Evolutionary conservation across 2,329 filamentous ascomycete species (phyloP).

Genomic region (Fusarium coffeatum): DNA sequence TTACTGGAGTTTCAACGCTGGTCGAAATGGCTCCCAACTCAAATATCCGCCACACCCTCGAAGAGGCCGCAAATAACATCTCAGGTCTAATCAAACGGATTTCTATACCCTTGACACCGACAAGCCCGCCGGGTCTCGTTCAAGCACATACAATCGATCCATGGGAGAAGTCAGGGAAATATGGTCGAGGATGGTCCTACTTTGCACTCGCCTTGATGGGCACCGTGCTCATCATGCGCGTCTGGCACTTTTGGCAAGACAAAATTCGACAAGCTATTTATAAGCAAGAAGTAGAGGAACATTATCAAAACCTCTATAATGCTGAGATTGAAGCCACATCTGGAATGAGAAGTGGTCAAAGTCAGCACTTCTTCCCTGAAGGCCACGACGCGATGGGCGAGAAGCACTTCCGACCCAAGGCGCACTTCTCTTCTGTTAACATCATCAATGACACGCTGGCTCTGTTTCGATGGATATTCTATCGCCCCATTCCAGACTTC

Average conservation of each 20-base stretch:
- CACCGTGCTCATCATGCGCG: constrained; percentile 74
- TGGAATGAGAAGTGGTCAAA: constrained; percentile 61
- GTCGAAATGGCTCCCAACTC: constrained; percentile 57
- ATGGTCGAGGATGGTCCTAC: constrained; percentile 88
- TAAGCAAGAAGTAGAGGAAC: constrained; percentile 81
- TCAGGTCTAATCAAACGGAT: constrained; percentile 65
- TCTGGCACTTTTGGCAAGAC: constrained; percentile 93
- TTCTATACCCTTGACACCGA: constrained; percentile 68
- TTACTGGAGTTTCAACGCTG: constrained; percentile 43
- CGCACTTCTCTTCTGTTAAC: constrained; percentile 79
- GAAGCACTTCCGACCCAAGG: constrained; percentile 70
- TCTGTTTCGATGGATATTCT: constrained; percentile 89
- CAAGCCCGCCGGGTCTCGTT: constrained; percentile 70
- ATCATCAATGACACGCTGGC: constrained; percentile 83
- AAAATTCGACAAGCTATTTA: constrained; percentile 90
- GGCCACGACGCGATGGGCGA: constrained; percentile 65
- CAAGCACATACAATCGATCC: constrained; percentile 78
- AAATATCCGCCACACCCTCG: constrained; percentile 49
- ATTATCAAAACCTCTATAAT: constrained; percentile 67
- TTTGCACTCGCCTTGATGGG: constrained; percentile 80
- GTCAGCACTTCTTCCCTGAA: constrained; percentile 81
- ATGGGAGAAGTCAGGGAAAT: constrained; percentile 85
- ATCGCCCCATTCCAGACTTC: constrained; percentile 83
- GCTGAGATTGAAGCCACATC: constrained; percentile 61
- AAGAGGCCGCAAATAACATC: constrained; percentile 51